Base-by-base conservation (phyloP, 192 early-diverging fungal genomes). In the Coemansia reversa region DNA sequence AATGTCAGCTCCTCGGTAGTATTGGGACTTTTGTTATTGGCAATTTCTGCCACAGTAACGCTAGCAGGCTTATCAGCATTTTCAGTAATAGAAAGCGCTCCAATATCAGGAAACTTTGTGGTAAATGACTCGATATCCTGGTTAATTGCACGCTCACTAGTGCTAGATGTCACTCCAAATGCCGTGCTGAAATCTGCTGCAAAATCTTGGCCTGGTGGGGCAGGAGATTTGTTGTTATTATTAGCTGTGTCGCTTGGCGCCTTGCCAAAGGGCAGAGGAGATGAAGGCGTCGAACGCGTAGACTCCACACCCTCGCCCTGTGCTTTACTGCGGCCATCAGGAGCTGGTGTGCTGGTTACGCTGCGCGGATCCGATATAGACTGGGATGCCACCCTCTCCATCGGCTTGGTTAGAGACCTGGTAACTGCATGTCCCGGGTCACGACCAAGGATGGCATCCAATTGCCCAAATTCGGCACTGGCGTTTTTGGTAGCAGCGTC, bases 41-140 rank as follows among this genome's bases (percentile, higher is more conserved):
- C 27, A 1, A 27, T 33, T 6, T 20, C 59, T n/a, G 30, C 23
- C 5, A 53, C 54, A 7, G 39, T 14, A 14, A 18, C 54, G 5
- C 12, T 35, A 5, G 25, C 33, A 6, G 35, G 39, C 12, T 20
- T 14, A 9, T 39, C 23, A 19, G 12, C 55, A 5, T 29, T 33
- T 12, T 62, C 62, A 16, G 29, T 51, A 28, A 78, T 39, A 7
- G 62, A 62, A 24, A 84, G 68, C 39, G 66, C 57, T 22, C 32
- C 47, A 18, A 84, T 68, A 32, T 84, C 75, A 1, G 82, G 82
- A 35, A 84, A 84, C 42, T 76, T 72, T 23, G 24, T 30, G 29
- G 80, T 67, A 67, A 84, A 81, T 23, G 62, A 57, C 62, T 69
- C 66, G 25, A 84, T 62, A 24, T 84, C 82, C 32, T 69, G 58